Percentiles rank a stretch among this genome's conserved stretches.
Evolutionary conservation across 768 basidiomycete species (phyloP).

Genomic region (Mycena belliarum): DNA sequence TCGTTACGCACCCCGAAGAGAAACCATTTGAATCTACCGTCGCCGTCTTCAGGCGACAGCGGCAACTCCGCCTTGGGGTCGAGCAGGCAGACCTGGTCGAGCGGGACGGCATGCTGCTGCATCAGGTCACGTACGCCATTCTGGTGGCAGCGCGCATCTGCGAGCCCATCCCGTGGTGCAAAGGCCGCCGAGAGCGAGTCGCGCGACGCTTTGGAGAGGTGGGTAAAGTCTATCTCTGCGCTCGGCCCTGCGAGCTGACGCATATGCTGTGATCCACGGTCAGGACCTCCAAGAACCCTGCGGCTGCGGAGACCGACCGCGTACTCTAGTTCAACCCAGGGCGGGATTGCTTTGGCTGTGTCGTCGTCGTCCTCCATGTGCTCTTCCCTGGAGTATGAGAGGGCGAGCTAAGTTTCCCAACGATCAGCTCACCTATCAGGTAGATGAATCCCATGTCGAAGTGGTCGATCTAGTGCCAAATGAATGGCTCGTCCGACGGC

Average conservation of each 20-base stretch:
- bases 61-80: slow-evolving; percentile 81
- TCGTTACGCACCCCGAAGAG: slow-evolving; percentile 69
- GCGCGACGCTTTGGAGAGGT: slow-evolving; percentile 75
- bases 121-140: slow-evolving; percentile 63
- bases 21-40: slow-evolving; percentile 80
- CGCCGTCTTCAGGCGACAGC: slow-evolving; percentile 76
- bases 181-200: slow-evolving; percentile 48
- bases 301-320: slow-evolving; percentile 45
- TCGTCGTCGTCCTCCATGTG: slow-evolving; percentile 96
- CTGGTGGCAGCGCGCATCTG: slow-evolving; percentile 48
- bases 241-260: slow-evolving; percentile 66
- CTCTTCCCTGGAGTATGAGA: slow-evolving; percentile 58
- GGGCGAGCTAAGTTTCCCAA: not conserved
- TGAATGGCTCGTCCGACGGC: too few species aligned
- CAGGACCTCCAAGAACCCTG: not conserved
- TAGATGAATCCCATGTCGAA: slow-evolving; percentile 48
- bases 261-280: slow-evolving; percentile 66
- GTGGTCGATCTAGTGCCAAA: too few species aligned
- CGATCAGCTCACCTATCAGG: slow-evolving; percentile 51
- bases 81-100: slow-evolving; percentile 82
- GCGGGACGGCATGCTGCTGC: slow-evolving; percentile 31
- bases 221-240: slow-evolving; percentile 78
- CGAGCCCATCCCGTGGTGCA: slow-evolving; percentile 26
- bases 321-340: slow-evolving; percentile 95
- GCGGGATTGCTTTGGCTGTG: slow-evolving; percentile 66